phyloP scores from a whole-genome alignment of 2,329 filamentous ascomycete species.

The Aspergillus puulaauensis region DNA sequence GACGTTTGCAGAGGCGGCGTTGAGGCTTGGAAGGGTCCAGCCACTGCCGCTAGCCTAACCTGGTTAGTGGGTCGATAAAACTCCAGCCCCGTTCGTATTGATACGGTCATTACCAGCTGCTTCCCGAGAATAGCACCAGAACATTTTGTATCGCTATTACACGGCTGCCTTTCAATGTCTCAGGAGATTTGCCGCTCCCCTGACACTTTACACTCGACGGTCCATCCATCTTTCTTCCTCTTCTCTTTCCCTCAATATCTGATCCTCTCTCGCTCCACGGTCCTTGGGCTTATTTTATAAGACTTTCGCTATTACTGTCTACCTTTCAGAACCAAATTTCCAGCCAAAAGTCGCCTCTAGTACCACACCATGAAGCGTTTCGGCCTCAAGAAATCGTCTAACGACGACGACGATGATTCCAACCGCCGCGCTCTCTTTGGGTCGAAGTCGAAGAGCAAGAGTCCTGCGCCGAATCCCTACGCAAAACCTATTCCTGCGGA shows the following conservation, averaged over 20 bases:
- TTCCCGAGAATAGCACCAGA: background rate
- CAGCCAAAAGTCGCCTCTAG: background rate
- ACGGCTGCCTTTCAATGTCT: constrained; percentile 3
- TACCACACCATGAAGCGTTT: constrained; percentile 32
- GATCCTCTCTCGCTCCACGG: background rate
- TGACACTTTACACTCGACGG: constrained; percentile 20
- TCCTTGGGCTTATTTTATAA: constrained; percentile 10
- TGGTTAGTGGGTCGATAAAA: constrained; percentile 19
- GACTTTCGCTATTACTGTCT: background rate
- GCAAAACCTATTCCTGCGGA: constrained; percentile 54
- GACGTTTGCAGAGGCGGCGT: constrained; percentile 10
- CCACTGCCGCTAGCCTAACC: constrained; percentile 15
- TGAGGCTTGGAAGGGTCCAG: constrained; percentile 16
- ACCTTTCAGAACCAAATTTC: background rate
- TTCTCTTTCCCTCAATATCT: constrained; percentile 6
- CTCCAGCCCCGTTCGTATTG: constrained; percentile 11
- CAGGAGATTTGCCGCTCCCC: constrained; percentile 25
- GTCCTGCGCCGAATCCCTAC: constrained; percentile 57
- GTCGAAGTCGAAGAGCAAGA: constrained; percentile 55
- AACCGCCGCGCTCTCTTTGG: constrained; percentile 61
- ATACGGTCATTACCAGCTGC: constrained; percentile 4
- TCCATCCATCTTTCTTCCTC: constrained; percentile 5
- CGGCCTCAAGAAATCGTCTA: constrained; percentile 52
- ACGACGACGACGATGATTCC: constrained; percentile 52
- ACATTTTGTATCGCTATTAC: background rate